phyloP scores from a whole-genome alignment of 208 protist species.

The Acanthamoeba triangularis region DNA sequence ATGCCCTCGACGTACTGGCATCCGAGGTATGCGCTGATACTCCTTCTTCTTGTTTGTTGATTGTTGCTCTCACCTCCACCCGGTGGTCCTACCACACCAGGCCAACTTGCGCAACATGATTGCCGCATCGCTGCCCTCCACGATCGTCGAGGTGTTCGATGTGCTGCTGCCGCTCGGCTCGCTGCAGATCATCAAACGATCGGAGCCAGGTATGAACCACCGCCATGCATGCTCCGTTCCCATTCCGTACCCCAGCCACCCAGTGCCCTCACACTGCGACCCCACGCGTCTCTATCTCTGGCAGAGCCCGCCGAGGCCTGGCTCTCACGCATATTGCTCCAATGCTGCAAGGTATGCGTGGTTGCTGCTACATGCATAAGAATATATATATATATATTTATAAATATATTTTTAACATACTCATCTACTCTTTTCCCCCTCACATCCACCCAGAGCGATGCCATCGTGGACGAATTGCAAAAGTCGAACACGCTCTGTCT shows the following conservation, averaged over 20 bases:
- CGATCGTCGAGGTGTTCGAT: background rate
- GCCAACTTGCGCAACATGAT: slow-evolving; percentile 28
- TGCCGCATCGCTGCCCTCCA: background rate
- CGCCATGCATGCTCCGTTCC: background rate
- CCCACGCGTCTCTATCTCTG: background rate
- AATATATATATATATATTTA: background rate
- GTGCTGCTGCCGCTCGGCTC: background rate
- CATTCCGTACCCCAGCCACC: background rate
- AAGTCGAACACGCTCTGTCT: slow-evolving; percentile 33
- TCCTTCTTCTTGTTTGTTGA: no score
- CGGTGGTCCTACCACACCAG: background rate
- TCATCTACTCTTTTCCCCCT: background rate
- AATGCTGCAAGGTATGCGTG: slow-evolving; percentile 24
- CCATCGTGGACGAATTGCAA: slow-evolving; percentile 46
- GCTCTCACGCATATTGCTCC: background rate
- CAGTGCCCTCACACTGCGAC: no score
- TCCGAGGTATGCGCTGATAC: background rate
- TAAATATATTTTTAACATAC: background rate
- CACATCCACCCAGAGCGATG: background rate
- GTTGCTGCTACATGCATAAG: background rate
- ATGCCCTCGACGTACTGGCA: slow-evolving; percentile 38
- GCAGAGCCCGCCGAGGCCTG: slow-evolving; percentile 23
- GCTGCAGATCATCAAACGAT: background rate
- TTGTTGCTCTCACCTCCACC: background rate
- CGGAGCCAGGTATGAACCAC: background rate